Base-by-base conservation (phyloP, 2,329 filamentous ascomycete genomes). In the Neonectria coccinea region DNA sequence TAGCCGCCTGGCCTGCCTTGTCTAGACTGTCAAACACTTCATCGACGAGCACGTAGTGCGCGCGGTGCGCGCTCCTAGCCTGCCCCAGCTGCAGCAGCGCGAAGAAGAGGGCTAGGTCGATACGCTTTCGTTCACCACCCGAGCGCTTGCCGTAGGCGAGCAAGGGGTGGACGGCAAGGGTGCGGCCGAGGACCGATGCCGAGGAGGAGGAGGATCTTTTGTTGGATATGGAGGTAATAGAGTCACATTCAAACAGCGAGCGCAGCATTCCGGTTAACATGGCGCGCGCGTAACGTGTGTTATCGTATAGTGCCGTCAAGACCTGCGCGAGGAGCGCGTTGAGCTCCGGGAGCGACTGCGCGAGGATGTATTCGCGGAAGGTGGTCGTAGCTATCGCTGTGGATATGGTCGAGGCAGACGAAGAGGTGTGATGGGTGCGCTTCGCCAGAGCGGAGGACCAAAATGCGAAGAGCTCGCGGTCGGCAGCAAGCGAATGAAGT, bases 21-120 rank as follows among this genome's bases (percentile, higher is more conserved):
- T 73, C 69, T 10, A 73, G 41, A 5, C 52, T 70, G 2, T 73
- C 70, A 61, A 73, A 71, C 1, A 66, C 67, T 39, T 73, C 71
- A 11, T 73, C 69, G 1, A 73, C 25, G 0, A 73, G 62, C 0
- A 71, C 2, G n/a, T 73, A 73, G 8, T 71, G 59, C 2, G 70
- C 66, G 3, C 66, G 62, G 9, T 73, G 67, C 0, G 67, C 29
- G 18, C 70, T 73, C 18, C 62, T 56, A 7, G 66, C 64, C 6
- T 59, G 45, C 0, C 39, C 44, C 5, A 71, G 53, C 9, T 70
- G 67, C 12, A 71, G 10, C 8, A 73, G n/a, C 27, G 71, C 66
- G 22, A 73, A 73, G 51, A 72, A 72, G 18, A 73, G 62, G 0
- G 66, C 71, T 4, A 73, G 45, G 16, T 68, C 67, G 36, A 73